Evolutionary conservation across 768 basidiomycete species (phyloP).

Genomic region (Leccinum uliginosum): DNA sequence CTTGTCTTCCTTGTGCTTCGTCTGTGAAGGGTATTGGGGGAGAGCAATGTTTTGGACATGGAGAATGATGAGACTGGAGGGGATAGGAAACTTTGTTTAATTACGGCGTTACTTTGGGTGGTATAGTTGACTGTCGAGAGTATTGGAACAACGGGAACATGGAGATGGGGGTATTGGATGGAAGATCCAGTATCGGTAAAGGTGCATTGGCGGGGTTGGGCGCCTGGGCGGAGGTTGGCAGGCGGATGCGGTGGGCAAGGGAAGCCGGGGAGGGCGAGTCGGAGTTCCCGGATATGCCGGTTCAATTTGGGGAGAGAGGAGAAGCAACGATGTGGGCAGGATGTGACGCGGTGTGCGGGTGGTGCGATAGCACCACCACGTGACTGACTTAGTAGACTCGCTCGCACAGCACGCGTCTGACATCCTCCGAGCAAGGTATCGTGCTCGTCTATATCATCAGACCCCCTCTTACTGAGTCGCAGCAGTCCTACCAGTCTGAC

Average conservation of each 20-base stretch:
- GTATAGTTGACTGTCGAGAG: conserved; percentile 31
- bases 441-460: too few species aligned
- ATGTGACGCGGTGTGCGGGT: conserved; percentile 53
- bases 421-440: conserved; percentile 68
- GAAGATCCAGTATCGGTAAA: conserved; percentile 13
- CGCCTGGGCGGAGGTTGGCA: conserved; percentile 45
- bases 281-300: conserved; percentile 55
- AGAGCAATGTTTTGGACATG: conserved; percentile 18
- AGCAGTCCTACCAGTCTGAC: conserved; percentile 64
- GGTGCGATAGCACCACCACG: conserved; percentile 11
- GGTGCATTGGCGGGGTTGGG: conserved; percentile 25
- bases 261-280: conserved; percentile 41
- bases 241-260: conserved; percentile 53
- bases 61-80: conserved; percentile 19
- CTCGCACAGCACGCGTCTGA: conserved; percentile 64
- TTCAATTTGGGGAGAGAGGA: conserved; percentile 70
- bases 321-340: conserved; percentile 73
- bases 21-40: conserved; percentile 27
- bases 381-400: conserved; percentile 42
- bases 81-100: conserved; percentile 13
- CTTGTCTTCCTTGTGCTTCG: too few species aligned
- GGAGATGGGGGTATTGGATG: conserved; percentile 13
- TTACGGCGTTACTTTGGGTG: conserved; percentile 18
- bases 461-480: conserved; percentile 1
- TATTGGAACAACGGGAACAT: conserved; percentile 35